Evolutionary conservation across 75 land plant species (phyloP), one percentile per base, ranked within the genome.

Genomic region (Picea glauca): DNA sequence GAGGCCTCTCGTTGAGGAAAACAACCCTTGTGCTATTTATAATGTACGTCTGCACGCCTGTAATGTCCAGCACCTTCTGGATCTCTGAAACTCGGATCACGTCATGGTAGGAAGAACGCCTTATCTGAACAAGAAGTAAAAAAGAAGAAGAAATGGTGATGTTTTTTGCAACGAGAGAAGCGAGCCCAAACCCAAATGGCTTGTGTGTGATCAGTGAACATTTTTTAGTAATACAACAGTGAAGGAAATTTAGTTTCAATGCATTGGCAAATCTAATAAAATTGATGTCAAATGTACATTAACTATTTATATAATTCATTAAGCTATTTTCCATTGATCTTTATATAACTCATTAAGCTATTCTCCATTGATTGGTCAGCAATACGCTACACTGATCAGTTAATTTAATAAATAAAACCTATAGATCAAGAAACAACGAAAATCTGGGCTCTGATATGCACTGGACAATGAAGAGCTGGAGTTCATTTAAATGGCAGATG

Each of bases 91-190:
- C 80, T 62, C 80, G 68, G 13, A 84, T 81, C 77, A 84, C 86
- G 20, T 84, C 82, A 59, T 84, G 86, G 83, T 84, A 84, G 26
- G 86, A 84, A 32, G 86, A 84, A 57, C 86, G 33, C 20, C 86
- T 84, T 57, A 84, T 84, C 83, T 84, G 80, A 32, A 70, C 1
- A 70, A 32, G 3, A 68, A 35, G 43, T 4, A 3, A 40, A 50
- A 50, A 50, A 9, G 0, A 8, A 50, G 12, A 50, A 50, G 9
- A 50, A 50, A 50, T 50, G 11, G 56, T 50, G 35, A 9, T 21
- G 18, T n/a, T 4, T 32, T 32, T 38, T 13, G 32, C 32, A 66
- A 5, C 17, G 32, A 30, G 1, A 31, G 9, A 11, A 30, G 11
- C 12, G 13, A 64, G 5, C 67, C 14, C 40, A 21, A 64, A 3